A percentile compares a stretch with the other conserved stretches of the same genome.
phyloP scores from a whole-genome alignment of 2,329 filamentous ascomycete species.

The Monilinia polystroma region DNA sequence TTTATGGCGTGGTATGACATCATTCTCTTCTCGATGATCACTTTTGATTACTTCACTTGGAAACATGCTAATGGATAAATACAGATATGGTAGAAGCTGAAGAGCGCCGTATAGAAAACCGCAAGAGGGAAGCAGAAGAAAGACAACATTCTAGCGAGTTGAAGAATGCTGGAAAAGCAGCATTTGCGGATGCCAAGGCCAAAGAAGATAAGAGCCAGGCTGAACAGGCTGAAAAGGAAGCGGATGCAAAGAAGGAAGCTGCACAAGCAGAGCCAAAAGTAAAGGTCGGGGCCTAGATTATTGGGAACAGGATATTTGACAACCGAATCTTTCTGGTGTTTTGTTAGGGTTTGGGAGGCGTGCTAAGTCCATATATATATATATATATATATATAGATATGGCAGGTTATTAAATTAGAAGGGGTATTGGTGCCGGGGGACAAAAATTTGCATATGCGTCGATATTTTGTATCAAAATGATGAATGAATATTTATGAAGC shows the following conservation, averaged over 20 bases:
- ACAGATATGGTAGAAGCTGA: constrained; percentile 82
- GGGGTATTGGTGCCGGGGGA: background rate
- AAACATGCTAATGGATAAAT: constrained; percentile 26
- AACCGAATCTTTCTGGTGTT: background rate
- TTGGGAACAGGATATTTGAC: background rate
- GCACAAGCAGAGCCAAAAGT: constrained; percentile 1
- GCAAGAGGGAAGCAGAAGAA: constrained; percentile 53
- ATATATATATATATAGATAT: background rate
- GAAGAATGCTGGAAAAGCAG: constrained; percentile 43
- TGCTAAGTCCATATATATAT: background rate
- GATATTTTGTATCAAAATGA: constrained; percentile 8
- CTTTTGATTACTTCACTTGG: background rate
- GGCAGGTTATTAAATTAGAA: background rate
- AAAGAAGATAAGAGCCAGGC: constrained; percentile 25
- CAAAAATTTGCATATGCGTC: background rate
- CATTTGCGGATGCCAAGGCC: constrained; percentile 25
- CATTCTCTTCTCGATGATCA: background rate
- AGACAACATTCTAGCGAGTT: constrained; percentile 5
- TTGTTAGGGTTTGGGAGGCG: background rate
- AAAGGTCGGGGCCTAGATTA: background rate
- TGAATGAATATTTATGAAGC: background rate
- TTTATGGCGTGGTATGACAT: constrained; percentile 76
- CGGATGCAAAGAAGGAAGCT: constrained; percentile 18
- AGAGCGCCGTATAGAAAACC: constrained; percentile 58
- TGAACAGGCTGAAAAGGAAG: constrained; percentile 25